phyloP scores from a whole-genome alignment of 306 rosid species.

The Nissolia schottii region DNA sequence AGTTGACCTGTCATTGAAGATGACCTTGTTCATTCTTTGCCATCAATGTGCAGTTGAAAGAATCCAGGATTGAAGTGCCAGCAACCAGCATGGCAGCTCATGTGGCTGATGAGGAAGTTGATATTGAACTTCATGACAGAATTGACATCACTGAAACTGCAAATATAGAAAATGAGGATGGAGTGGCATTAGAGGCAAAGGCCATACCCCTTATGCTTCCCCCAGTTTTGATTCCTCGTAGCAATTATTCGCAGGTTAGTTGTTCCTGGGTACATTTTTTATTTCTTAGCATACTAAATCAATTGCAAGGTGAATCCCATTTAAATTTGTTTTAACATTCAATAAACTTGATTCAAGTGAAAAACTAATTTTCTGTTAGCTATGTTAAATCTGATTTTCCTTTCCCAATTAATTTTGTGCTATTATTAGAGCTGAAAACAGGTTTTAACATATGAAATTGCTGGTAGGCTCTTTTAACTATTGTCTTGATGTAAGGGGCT shows the following conservation, averaged over 20 bases:
- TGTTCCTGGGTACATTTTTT: constrained; percentile 1
- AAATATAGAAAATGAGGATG: constrained; percentile 38
- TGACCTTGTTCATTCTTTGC: background rate
- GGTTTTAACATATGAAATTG: background rate
- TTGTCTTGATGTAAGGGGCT: background rate
- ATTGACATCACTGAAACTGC: constrained; percentile 32
- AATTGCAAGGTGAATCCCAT: background rate
- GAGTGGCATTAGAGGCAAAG: constrained; percentile 28
- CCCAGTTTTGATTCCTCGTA: constrained; percentile 44
- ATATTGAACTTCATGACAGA: constrained; percentile 52
- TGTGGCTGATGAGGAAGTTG: constrained; percentile 72
- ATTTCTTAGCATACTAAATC: background rate
- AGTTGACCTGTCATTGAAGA: constrained; percentile 9
- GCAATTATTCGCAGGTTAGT: constrained; percentile 59
- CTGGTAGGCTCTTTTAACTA: background rate
- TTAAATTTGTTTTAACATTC: background rate
- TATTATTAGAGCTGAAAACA: background rate
- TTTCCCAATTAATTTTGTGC: background rate
- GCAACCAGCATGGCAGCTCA: constrained; percentile 85
- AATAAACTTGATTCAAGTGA: too few relatives aligned
- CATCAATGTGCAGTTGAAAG: constrained; percentile 51
- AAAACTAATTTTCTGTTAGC: too few relatives aligned
- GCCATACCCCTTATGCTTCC: constrained; percentile 45
- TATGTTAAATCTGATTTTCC: background rate
- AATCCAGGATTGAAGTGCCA: constrained; percentile 48